A percentile compares a stretch with the other conserved stretches of the same genome.
phyloP scores from a whole-genome alignment of 2,329 filamentous ascomycete genomes.

The Truncatella angustata region DNA sequence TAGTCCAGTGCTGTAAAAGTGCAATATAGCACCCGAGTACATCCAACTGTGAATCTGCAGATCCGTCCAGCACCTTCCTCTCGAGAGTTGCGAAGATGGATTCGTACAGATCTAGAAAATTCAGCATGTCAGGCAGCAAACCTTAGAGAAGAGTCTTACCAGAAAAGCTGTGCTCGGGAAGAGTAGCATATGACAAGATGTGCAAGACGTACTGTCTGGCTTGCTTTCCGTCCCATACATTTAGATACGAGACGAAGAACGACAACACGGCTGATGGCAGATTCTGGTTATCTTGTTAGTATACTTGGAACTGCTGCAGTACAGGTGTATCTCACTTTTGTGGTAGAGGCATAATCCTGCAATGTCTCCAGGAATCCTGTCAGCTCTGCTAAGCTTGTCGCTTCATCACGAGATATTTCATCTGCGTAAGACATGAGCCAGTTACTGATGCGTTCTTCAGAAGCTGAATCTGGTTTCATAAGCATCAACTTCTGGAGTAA shows the following conservation, averaged over 20 bases:
- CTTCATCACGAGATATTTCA: slow-evolving; percentile 53
- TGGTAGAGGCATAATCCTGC: slow-evolving; percentile 52
- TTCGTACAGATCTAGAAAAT: slow-evolving; percentile 45
- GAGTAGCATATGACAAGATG: slow-evolving; percentile 53
- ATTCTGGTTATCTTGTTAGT: too few species aligned
- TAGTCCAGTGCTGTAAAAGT: slow-evolving; percentile 61
- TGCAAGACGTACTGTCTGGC: slow-evolving; percentile 54
- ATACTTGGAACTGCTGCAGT: too few species aligned
- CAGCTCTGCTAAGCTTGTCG: slow-evolving; percentile 41
- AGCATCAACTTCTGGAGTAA: slow-evolving; percentile 75
- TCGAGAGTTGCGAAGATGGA: slow-evolving; percentile 53
- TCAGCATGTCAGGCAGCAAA: slow-evolving; percentile 17
- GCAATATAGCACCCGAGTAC: slow-evolving; percentile 67
- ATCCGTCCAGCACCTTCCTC: slow-evolving; percentile 46
- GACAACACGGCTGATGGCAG: slow-evolving; percentile 48
- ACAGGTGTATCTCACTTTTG: too few species aligned
- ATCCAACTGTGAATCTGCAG: slow-evolving; percentile 50
- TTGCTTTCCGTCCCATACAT: slow-evolving; percentile 60
- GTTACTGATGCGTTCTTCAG: slow-evolving; percentile 51
- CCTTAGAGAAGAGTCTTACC: slow-evolving; percentile 36
- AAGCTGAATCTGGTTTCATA: slow-evolving; percentile 55
- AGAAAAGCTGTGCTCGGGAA: slow-evolving; percentile 48
- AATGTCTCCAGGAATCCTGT: slow-evolving; percentile 55
- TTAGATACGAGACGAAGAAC: slow-evolving; percentile 53
- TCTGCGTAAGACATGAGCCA: slow-evolving; percentile 58